These are phyloP conservation scores for Lactifluus echinatus DNA, from an alignment of 768 basidiomycete species.

Conservation along the genomic window DNA sequence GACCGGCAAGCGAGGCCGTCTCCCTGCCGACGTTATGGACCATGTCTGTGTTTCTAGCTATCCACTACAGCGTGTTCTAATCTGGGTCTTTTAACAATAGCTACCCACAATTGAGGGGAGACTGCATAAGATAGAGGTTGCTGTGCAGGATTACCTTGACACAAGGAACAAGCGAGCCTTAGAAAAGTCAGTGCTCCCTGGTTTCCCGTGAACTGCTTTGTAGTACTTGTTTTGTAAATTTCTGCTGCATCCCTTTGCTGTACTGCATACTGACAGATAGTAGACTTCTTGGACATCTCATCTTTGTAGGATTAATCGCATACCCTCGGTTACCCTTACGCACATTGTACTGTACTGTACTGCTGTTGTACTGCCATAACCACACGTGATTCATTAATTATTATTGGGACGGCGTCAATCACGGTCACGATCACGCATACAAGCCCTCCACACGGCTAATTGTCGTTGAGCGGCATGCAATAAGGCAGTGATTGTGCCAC, in stretches of 20 bases:
- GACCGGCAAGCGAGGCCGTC: conserved; percentile 9
- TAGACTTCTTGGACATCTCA: background rate
- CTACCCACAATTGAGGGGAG: conserved; percentile 16
- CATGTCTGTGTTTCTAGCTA: conserved; percentile 3
- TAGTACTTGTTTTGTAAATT: conserved; percentile 1
- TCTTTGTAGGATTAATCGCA: conserved; percentile 11
- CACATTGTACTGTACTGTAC: background rate
- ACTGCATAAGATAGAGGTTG: conserved; percentile 15
- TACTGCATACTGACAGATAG: conserved; percentile 6
- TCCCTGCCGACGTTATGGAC: conserved; percentile 16
- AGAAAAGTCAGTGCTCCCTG: conserved; percentile 15
- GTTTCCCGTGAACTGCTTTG: background rate
- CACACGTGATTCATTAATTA: conserved; percentile 1
- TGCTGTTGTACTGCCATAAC: background rate
- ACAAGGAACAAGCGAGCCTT: conserved; percentile 17
- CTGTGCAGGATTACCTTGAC: conserved; percentile 12
- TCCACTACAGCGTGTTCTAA: background rate
- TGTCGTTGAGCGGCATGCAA: conserved; percentile 6
- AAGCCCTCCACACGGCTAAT: background rate
- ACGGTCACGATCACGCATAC: background rate
- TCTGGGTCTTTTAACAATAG: background rate
- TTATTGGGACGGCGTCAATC: background rate
- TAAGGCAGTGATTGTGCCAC: background rate
- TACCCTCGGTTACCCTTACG: conserved; percentile 9
- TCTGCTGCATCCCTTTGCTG: conserved; percentile 10